A percentile compares a stretch with the other conserved stretches of the same genome.
Conservation (phyloP, 495 filamentous ascomycete genomes). For the Annulohypoxylon bovei region DNA sequence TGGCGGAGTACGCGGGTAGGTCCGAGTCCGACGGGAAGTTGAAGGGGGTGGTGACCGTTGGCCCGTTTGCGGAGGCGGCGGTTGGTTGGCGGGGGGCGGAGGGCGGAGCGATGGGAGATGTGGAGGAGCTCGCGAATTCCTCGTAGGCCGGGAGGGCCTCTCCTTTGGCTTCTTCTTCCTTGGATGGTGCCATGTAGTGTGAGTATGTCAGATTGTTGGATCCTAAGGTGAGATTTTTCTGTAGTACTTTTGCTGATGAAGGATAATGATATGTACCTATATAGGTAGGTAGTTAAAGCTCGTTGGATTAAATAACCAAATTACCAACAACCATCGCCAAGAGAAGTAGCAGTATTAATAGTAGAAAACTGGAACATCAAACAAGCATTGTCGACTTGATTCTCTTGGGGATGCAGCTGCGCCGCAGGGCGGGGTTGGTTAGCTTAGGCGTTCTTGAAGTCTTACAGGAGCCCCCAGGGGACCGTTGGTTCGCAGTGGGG, state of each 20-base stretch:
- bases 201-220: background rate
- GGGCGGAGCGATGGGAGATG: background rate
- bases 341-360: constrained; percentile 15
- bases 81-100: background rate
- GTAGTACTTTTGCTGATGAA: background rate
- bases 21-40: constrained; percentile 43
- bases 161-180: constrained; percentile 27
- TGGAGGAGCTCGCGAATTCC: constrained; percentile 10
- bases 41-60: constrained; percentile 42
- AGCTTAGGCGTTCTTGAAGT: background rate
- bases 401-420: background rate
- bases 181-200: constrained; percentile 17
- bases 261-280: background rate
- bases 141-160: constrained; percentile 31
- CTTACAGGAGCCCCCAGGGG: background rate
- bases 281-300: background rate
- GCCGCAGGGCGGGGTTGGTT: constrained; percentile 11
- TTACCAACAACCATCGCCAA: background rate
- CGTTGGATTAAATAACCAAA: background rate
- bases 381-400: background rate
- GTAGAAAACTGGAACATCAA: background rate
- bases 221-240: background rate
- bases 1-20: constrained; percentile 17
- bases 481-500: background rate
- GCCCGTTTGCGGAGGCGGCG: background rate